Conservation (phyloP, 768 basidiomycete species). For the Serendipita vermifera region DNA sequence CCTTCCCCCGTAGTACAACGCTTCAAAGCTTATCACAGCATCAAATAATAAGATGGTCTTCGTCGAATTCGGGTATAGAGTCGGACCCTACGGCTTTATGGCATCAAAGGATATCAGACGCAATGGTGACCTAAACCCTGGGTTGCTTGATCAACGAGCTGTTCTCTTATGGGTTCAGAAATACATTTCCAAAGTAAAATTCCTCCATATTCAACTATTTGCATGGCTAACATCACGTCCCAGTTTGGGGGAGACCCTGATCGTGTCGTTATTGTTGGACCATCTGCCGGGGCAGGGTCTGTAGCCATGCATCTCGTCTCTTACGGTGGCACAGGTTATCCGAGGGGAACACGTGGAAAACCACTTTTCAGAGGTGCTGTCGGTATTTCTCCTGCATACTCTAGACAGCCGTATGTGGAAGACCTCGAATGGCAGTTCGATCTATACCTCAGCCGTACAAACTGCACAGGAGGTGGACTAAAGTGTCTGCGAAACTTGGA, state of each 20-base stretch:
- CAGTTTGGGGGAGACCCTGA: conserved; percentile 16
- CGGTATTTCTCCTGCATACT: no score
- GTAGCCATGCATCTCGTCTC: conserved; percentile 15
- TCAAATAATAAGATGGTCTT: conserved; percentile 14
- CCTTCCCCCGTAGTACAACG: conserved; percentile 11
- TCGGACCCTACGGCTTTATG: conserved; percentile 19
- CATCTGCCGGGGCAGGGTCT: conserved; percentile 14
- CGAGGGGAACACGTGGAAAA: no score
- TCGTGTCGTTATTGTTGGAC: conserved; percentile 14
- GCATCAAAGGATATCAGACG: conserved; percentile 22
- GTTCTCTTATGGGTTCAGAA: conserved; percentile 30
- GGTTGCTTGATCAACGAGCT: conserved; percentile 32
- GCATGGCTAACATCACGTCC: no score
- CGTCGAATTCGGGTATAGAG: conserved; percentile 15
- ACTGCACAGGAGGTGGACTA: conserved; percentile 46
- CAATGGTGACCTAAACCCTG: conserved; percentile 29
- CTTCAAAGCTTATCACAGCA: conserved; percentile 11
- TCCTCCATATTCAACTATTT: no score
- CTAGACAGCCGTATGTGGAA: no score
- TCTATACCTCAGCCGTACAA: conserved; percentile 21
- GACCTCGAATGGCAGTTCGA: conserved; percentile 15
- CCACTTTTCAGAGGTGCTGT: no score
- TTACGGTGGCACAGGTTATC: conserved; percentile 1
- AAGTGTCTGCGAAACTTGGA: conserved; percentile 24
- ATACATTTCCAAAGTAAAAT: no score